Conservation (phyloP, 768 basidiomycete genomes). For the Sistotremastrum niveocremeum region DNA sequence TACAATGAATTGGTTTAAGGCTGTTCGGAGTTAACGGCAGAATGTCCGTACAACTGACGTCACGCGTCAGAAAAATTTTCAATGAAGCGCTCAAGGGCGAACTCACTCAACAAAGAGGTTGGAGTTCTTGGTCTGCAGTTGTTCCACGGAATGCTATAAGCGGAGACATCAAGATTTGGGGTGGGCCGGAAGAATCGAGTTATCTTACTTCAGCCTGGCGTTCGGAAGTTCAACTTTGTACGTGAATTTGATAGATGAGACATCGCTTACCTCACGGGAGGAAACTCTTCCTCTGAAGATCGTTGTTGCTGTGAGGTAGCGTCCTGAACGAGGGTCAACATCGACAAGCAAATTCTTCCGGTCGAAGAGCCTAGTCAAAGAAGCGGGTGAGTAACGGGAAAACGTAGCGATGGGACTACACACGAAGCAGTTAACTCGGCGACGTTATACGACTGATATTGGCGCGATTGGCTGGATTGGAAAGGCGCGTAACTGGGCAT, state of each 20-base stretch:
- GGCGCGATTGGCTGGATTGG: conserved; percentile 46
- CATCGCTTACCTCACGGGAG: conserved; percentile 57
- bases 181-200: too few species aligned
- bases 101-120: conserved; percentile 68
- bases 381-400: neutral
- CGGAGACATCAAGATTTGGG: neutral
- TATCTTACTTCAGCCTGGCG: conserved; percentile 15
- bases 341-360: conserved; percentile 71
- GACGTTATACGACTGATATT: conserved; percentile 48
- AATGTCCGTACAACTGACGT: neutral
- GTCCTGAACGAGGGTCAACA: conserved; percentile 66
- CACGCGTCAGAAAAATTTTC: neutral
- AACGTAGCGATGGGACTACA: conserved; percentile 10
- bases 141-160: conserved; percentile 48
- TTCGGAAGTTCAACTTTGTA: too few species aligned
- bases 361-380: conserved; percentile 51
- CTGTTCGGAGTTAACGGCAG: too few species aligned
- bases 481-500: conserved; percentile 93
- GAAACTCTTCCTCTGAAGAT: conserved; percentile 79
- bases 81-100: neutral
- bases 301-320: conserved; percentile 76
- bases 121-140: conserved; percentile 67
- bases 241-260: too few species aligned
- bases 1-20: conserved; percentile 20
- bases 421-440: conserved; percentile 66